Evolutionary conservation across 805 yeast genomes (phyloP).

Genomic region (Schwanniomyces vanrijiae): DNA sequence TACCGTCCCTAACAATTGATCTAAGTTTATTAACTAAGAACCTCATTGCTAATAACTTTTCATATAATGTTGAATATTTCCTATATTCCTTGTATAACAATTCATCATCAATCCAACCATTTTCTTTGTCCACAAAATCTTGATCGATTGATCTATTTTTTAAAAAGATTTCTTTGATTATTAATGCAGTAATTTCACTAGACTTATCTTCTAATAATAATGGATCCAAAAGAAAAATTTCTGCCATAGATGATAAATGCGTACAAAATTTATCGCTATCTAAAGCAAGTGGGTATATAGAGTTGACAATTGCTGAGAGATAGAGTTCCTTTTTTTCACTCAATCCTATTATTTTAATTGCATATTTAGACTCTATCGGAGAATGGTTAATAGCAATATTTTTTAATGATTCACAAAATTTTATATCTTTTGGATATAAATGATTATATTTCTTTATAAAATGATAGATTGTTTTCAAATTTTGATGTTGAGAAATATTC

Average conservation of each 20-base stretch:
- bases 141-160: slow-evolving; percentile 43
- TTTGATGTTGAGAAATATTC: slow-evolving; percentile 29
- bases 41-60: slow-evolving; percentile 54
- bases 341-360: slow-evolving; percentile 58
- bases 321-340: slow-evolving; percentile 41
- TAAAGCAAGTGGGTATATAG: slow-evolving; percentile 52
- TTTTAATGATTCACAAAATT: slow-evolving; percentile 46
- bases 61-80: slow-evolving; percentile 32
- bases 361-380: slow-evolving; percentile 62
- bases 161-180: slow-evolving; percentile 63
- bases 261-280: slow-evolving; percentile 45
- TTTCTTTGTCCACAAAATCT: slow-evolving; percentile 21
- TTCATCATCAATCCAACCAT: slow-evolving; percentile 50
- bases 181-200: slow-evolving; percentile 55
- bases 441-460: slow-evolving; percentile 53
- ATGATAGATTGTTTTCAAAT: slow-evolving; percentile 61
- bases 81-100: slow-evolving; percentile 29
- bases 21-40: slow-evolving; percentile 61
- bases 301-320: slow-evolving; percentile 36
- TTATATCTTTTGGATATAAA: slow-evolving; percentile 43
- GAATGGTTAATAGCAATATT: slow-evolving; percentile 51
- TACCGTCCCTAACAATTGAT: slow-evolving; percentile 2
- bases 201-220: slow-evolving; percentile 50
- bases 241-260: slow-evolving; percentile 59
- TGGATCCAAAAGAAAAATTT: slow-evolving; percentile 52